Conservation (phyloP, 805 yeast species). For the Lipomyces starkeyi region DNA sequence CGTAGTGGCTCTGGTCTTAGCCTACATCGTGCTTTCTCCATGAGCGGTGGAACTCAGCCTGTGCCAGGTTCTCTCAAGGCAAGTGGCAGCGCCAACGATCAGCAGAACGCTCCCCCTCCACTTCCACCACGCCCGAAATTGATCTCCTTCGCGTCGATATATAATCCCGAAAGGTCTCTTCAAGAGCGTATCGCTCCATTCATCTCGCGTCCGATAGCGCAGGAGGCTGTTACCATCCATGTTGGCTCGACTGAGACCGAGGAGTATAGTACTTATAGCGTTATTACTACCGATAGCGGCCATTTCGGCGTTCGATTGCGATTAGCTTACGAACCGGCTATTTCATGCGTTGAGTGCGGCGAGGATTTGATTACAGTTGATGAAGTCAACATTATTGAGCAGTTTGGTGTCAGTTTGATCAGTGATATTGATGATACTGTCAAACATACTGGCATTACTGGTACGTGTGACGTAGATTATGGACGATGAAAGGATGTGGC, state of each 20-base stretch:
- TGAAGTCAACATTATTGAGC: conserved; percentile 52
- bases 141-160: conserved; percentile 32
- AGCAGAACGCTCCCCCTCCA: conserved; percentile 27
- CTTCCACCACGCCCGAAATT: conserved; percentile 35
- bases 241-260: conserved; percentile 57
- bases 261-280: conserved; percentile 45
- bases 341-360: conserved; percentile 47
- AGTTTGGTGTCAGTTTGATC: conserved; percentile 70
- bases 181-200: conserved; percentile 72
- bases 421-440: conserved; percentile 96
- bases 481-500: neutral
- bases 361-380: conserved; percentile 55
- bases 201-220: conserved; percentile 68
- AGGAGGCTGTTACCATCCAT: conserved; percentile 58
- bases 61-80: conserved; percentile 1
- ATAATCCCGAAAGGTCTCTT: conserved; percentile 55
- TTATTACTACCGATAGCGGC: conserved; percentile 69
- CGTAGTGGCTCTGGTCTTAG: conserved; percentile 28
- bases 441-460: conserved; percentile 85
- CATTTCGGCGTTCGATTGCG: conserved; percentile 61
- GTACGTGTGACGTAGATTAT: conserved; percentile 44
- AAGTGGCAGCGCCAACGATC: neutral
- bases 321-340: conserved; percentile 66
- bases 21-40: conserved; percentile 29
- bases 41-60: conserved; percentile 1